Conservation (phyloP, 345 rosid genomes). For the Eucalyptus microcorys region DNA sequence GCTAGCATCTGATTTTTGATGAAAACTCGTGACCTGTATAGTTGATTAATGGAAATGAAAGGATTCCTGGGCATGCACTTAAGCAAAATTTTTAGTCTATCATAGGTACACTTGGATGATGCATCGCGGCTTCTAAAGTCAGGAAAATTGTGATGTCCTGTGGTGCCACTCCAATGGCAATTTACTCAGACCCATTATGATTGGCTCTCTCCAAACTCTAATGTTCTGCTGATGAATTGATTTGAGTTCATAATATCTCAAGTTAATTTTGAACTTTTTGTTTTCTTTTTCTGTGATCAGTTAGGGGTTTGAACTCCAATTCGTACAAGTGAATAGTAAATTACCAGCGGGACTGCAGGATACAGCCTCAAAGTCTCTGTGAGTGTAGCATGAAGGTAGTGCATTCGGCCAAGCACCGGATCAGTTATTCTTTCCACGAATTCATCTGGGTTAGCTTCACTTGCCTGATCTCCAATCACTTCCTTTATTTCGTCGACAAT, state of each 20-base stretch:
- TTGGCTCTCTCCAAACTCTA: background rate
- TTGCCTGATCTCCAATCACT: conserved; percentile 2
- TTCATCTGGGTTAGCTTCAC: background rate
- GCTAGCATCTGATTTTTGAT: background rate
- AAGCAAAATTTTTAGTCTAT: background rate
- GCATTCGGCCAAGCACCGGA: conserved; percentile 46
- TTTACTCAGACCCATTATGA: background rate
- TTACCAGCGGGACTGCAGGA: conserved; percentile 61
- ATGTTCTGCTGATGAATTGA: background rate
- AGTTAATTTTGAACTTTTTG: background rate
- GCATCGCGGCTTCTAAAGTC: background rate
- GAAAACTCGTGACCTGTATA: background rate
- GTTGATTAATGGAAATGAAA: background rate
- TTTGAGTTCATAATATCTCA: background rate
- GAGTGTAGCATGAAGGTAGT: conserved; percentile 72
- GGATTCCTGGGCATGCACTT: background rate
- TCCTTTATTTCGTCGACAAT: conserved; percentile 42
- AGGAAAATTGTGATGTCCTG: background rate
- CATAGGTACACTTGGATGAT: background rate
- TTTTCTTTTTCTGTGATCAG: background rate
- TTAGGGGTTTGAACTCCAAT: background rate
- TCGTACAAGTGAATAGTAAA: background rate
- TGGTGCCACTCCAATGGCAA: background rate
- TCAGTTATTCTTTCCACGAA: conserved; percentile 20
- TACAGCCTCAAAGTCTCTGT: conserved; percentile 69